Percentiles rank a stretch among this genome's conserved stretches.
These are phyloP conservation scores for Aegilops speltoides DNA, from an alignment of 176 grass and related monocot species.

Conservation along the genomic window DNA sequence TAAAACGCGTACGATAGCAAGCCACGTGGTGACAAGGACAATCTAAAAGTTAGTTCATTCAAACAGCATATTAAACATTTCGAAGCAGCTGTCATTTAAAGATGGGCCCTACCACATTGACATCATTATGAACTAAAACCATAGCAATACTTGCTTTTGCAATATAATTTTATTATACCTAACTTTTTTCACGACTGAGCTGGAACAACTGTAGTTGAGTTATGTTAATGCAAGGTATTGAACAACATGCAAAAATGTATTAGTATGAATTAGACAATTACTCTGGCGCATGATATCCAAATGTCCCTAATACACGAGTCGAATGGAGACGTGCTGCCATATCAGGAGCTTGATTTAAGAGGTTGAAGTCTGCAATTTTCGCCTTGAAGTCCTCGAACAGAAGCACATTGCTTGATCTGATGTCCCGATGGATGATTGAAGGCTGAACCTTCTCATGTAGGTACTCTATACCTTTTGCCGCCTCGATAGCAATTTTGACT, in stretches of 20 bases:
- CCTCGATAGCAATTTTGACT: conserved; percentile 73
- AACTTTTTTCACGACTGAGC: background rate
- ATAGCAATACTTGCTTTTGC: background rate
- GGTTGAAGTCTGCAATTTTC: conserved; percentile 80
- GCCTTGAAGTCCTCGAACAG: conserved; percentile 78
- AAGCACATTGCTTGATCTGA: conserved; percentile 77
- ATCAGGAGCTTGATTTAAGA: conserved; percentile 79
- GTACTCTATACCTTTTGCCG: conserved; percentile 74
- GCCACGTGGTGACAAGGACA: background rate
- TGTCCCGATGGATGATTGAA: conserved; percentile 70
- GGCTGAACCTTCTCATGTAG: conserved; percentile 81
- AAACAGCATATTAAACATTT: background rate
- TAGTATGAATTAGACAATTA: conserved; percentile 42
- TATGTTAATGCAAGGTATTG: background rate
- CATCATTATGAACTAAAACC: background rate
- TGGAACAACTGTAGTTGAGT: conserved; percentile 1
- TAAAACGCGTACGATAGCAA: background rate
- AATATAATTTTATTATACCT: conserved; percentile 9
- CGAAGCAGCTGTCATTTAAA: background rate
- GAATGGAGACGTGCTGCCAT: conserved; percentile 77
- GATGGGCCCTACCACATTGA: background rate
- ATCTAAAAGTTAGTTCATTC: background rate
- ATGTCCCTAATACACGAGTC: conserved; percentile 74
- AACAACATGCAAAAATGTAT: background rate
- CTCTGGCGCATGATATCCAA: conserved; percentile 75